These are phyloP conservation scores for Asterochloris sp. DNA, from an alignment of 139 green algal genomes.

Conservation along the genomic window DNA sequence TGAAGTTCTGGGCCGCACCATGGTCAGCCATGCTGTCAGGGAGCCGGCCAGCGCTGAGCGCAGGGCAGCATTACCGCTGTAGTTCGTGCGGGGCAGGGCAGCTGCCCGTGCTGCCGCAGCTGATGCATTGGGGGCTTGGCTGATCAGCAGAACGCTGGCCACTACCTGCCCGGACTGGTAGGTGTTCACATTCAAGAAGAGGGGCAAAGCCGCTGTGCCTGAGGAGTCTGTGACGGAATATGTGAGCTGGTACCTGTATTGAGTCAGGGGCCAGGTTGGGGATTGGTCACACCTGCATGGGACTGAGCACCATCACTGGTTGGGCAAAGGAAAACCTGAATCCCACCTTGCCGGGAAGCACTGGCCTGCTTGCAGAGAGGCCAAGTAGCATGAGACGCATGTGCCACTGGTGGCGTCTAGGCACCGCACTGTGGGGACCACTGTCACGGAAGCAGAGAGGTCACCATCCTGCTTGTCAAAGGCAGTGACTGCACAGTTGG, in stretches of 20 bases:
- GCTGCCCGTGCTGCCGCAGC: no score
- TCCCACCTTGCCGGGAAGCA: not conserved
- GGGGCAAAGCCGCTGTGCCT: not conserved
- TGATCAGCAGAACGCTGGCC: not conserved
- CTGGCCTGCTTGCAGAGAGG: not conserved
- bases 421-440: not conserved
- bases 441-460: not conserved
- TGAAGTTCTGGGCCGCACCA: no score
- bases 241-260: not conserved
- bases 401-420: not conserved
- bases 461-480: constrained; percentile 12
- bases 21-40: no score
- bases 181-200: not conserved
- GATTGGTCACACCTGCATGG: not conserved
- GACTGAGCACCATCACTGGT: not conserved
- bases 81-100: no score
- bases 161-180: not conserved
- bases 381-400: not conserved
- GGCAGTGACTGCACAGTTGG: not conserved
- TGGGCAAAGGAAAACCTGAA: not conserved
- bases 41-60: no score
- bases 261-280: no score
- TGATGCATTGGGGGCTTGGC: no score
- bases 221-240: not conserved
- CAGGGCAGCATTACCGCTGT: no score